Percentiles rank a stretch among this genome's conserved stretches.
Conservation (phyloP, 2,329 filamentous ascomycete species). For the Verticillium klebahnii region DNA sequence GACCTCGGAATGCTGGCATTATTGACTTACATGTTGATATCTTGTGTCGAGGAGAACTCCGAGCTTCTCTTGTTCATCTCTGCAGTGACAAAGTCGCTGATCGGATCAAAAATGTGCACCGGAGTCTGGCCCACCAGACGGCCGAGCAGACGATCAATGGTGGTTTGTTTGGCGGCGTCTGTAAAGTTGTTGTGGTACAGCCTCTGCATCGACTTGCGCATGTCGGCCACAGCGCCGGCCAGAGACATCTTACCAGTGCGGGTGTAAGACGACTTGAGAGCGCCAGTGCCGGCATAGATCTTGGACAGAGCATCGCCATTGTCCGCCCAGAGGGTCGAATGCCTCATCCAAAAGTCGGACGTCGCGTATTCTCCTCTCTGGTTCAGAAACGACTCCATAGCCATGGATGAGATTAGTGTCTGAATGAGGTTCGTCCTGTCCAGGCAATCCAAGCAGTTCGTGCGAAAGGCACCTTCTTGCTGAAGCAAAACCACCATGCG, state of each 20-base stretch:
- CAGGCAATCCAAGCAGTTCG: slow-evolving; percentile 93
- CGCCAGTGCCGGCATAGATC: slow-evolving; percentile 95
- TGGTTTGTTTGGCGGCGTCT: slow-evolving; percentile 88
- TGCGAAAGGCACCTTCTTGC: slow-evolving; percentile 93
- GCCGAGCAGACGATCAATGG: slow-evolving; percentile 88
- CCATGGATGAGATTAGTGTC: slow-evolving; percentile 92
- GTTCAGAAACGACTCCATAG: slow-evolving; percentile 75
- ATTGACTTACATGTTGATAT: slow-evolving; percentile 65
- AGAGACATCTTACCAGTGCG: slow-evolving; percentile 93
- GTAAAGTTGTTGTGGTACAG: slow-evolving; percentile 98
- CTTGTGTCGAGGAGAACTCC: slow-evolving; percentile 72
- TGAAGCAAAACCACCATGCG: slow-evolving; percentile 70
- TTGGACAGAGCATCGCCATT: slow-evolving; percentile 92
- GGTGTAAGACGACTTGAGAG: slow-evolving; percentile 92
- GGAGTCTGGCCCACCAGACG: slow-evolving; percentile 76
- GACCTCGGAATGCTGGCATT: neutral
- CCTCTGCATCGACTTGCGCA: slow-evolving; percentile 87
- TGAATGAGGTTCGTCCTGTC: slow-evolving; percentile 96
- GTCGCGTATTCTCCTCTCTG: slow-evolving; percentile 66
- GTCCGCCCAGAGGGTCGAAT: slow-evolving; percentile 93
- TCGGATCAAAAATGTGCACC: slow-evolving; percentile 86
- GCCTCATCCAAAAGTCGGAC: slow-evolving; percentile 85
- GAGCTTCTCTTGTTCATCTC: slow-evolving; percentile 65
- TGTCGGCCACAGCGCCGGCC: slow-evolving; percentile 89
- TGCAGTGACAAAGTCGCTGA: slow-evolving; percentile 81